Base-by-base conservation (phyloP, 805 yeast species). In the Yarrowia sp. region DNA sequence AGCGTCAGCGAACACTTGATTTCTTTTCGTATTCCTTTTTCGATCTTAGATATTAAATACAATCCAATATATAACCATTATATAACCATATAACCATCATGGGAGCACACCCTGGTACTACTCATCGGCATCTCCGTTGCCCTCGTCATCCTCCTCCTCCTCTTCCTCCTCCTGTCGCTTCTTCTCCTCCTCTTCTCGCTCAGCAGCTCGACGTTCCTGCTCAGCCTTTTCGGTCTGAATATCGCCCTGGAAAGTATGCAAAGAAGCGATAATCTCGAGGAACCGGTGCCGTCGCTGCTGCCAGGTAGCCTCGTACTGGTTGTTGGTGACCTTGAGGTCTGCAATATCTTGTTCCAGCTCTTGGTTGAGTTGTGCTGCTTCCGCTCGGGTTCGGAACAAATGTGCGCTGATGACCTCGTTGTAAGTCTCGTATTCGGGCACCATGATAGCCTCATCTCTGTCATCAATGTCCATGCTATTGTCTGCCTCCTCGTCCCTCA, bases 401-500 rank as follows among this genome's bases (percentile, higher is more conserved):
- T 54, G 61, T 14, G 61, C 61, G 24, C 22, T 26, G 26, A 54
- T 38, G 12, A 22, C 6, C 26, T 54, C 61, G 35, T 11, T 26
- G 28, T 54, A 54, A 12, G 46, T 54, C 35, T 54, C 61, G n/a
- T 22, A 51, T 9, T 51, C 59, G 7, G 59, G 59, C 17, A 36
- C 44, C 8, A n/a, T 32, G 28, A 32, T 26, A 2, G 21, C n/a
- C 16, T 36, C 61, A 5, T 36, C 35, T 7, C 21, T 26, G 8
- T 54, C 46, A 22, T 36, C 61, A 26, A 54, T 38, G 14, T 54
- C 61, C 61, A 54, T 54, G 24, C 46, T 54, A 22, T 49, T 30
- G 11, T 44, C 38, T 12, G 59, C 66, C 28, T 62, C 64, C 19
- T 22, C 67, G 17, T 65, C 69, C 19, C 26, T 62, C 67, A 62